These are phyloP conservation scores for Erodium trifolium DNA, from an alignment of 441 rosid genomes.

Conservation along the genomic window DNA sequence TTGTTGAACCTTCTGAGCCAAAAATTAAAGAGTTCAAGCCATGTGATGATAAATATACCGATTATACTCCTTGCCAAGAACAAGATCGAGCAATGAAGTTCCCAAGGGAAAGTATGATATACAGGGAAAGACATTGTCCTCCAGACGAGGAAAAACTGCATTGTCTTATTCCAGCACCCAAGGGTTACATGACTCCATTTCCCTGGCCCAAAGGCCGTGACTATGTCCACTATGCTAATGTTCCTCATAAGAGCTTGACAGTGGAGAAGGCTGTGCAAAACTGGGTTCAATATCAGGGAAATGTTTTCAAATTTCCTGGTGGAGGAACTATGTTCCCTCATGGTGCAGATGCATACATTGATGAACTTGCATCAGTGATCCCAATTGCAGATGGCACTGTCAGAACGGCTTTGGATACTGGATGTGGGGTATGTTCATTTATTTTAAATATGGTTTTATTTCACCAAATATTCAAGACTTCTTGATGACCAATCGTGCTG, in stretches of 20 bases:
- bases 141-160: slow-evolving; percentile 46
- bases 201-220: slow-evolving; percentile 73
- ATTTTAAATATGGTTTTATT: no score
- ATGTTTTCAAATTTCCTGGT: slow-evolving; percentile 84
- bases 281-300: slow-evolving; percentile 78
- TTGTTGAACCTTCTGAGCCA: slow-evolving; percentile 34
- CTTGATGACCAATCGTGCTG: neutral
- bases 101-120: slow-evolving; percentile 64
- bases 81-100: slow-evolving; percentile 61
- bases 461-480: neutral
- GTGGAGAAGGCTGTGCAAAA: slow-evolving; percentile 86
- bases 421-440: slow-evolving; percentile 88
- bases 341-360: slow-evolving; percentile 89
- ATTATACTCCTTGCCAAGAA: slow-evolving; percentile 70
- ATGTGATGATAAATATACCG: slow-evolving; percentile 43
- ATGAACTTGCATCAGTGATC: slow-evolving; percentile 78
- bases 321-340: slow-evolving; percentile 96
- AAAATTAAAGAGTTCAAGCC: slow-evolving; percentile 43
- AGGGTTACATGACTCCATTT: slow-evolving; percentile 58
- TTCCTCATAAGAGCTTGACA: slow-evolving; percentile 92
- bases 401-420: slow-evolving; percentile 90
- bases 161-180: slow-evolving; percentile 64
- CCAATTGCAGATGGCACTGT: slow-evolving; percentile 56
- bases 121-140: slow-evolving; percentile 67
- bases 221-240: slow-evolving; percentile 53